phyloP scores from a whole-genome alignment of 2,329 filamentous ascomycete species.

The Monilinia polystroma region DNA sequence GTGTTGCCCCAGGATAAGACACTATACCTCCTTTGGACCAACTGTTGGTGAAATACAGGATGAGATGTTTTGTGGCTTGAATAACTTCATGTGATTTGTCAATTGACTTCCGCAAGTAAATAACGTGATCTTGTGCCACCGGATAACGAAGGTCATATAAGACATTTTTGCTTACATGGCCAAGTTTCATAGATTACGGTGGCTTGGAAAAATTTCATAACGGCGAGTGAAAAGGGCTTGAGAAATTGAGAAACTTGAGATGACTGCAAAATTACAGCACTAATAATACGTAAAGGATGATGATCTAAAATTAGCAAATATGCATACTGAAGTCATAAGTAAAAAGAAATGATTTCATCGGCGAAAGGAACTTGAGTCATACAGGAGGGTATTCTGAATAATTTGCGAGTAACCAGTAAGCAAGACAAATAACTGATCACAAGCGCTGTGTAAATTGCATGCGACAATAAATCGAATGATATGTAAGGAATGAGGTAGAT shows the following conservation, averaged over 20 bases:
- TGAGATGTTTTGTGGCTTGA: not conserved
- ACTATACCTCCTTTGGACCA: not conserved
- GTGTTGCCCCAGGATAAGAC: conserved; percentile 7
- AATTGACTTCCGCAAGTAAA: not conserved
- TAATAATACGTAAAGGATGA: not conserved
- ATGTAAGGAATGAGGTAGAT: conserved; percentile 3
- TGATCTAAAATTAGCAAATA: not conserved
- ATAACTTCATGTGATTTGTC: conserved; percentile 10
- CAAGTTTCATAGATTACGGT: conserved; percentile 10
- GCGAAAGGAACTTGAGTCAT: not conserved
- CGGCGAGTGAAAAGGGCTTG: not conserved
- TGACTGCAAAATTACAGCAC: not conserved
- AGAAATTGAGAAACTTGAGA: not conserved
- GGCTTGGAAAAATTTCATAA: conserved; percentile 6
- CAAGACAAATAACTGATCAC: not conserved
- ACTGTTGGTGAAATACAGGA: conserved; percentile 1
- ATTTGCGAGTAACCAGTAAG: not conserved
- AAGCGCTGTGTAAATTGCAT: not conserved
- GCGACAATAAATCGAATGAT: conserved; percentile 6
- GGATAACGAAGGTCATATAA: not conserved
- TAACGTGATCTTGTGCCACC: conserved; percentile 16
- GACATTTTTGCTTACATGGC: conserved; percentile 1
- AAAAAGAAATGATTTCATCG: not conserved
- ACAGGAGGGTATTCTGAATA: not conserved
- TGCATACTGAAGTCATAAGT: not conserved